Evolutionary conservation across 2,329 filamentous ascomycete genomes (phyloP), one percentile per base, ranked within the genome.

Genomic region (Lecanicillium sp.): DNA sequence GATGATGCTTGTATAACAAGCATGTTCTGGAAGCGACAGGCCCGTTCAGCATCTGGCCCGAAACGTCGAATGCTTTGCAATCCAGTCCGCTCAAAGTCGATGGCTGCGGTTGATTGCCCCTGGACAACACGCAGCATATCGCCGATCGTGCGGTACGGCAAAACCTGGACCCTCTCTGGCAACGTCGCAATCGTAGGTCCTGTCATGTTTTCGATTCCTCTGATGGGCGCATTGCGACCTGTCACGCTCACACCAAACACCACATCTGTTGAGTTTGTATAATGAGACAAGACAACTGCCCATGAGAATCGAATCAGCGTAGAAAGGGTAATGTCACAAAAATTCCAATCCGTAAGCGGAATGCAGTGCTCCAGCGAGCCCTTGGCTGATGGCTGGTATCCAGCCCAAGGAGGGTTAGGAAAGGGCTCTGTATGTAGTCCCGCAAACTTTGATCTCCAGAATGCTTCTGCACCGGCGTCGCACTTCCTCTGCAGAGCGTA

Each of bases 301-400:
- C 43, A 46, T 11, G 43, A 42, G 4, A 40, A 11, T 9, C 40
- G 38, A 2, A 46, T 35, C 3, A 44, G 22, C 13, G 60, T 57
- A 1, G 65, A 62, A 3, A 65, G 51, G 40, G 51, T 41, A 15
- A 27, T 34, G 20, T 36, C 38, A 22, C 25, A n/a, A n/a, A n/a
- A n/a, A n/a, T n/a, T n/a, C n/a, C n/a, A n/a, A n/a, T n/a, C n/a
- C n/a, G n/a, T n/a, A n/a, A n/a, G n/a, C n/a, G n/a, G n/a, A n/a
- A n/a, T n/a, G n/a, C n/a, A n/a, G n/a, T n/a, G n/a, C n/a, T n/a
- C n/a, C n/a, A n/a, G n/a, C n/a, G n/a, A n/a, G n/a, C n/a, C n/a
- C n/a, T n/a, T n/a, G n/a, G n/a, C n/a, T n/a, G n/a, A n/a, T n/a
- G n/a, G n/a, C n/a, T n/a, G n/a, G n/a, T n/a, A n/a, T n/a, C n/a